Evolutionary conservation across 768 basidiomycete genomes (phyloP), one percentile per base, ranked within the genome.

Genomic region (Xerocomellus intermedius): DNA sequence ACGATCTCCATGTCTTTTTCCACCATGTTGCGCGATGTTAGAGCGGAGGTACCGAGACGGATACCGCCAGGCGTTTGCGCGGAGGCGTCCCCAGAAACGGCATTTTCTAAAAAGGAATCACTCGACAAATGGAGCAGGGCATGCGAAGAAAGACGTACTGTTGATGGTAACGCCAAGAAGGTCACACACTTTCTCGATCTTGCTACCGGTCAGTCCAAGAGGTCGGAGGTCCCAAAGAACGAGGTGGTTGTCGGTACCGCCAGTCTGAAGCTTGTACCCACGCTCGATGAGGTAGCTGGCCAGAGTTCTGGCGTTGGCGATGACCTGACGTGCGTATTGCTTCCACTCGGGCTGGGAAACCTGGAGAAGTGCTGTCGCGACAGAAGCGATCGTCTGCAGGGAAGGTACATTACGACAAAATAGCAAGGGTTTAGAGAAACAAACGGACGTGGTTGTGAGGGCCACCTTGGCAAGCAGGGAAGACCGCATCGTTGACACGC

Each of bases 391-490:
- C 60, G 96, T 93, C 89, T 93, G 59, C 17, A 39, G 17, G 17
- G 22, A 48, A 42, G 10, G 16, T 21, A 24, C 21, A n/a, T 56
- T 39, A 24, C 24, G 21, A 48, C 28, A 38, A 48, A n/a, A 53
- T 37, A 30, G 22, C 39, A 55, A 39, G 3, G 7, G 24, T 14
- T 21, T 8, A 19, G 42, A 46, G 24, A 33, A 44, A 45, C 28
- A 51, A 46, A 72, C 84, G 52, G 53, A 91, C 90, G 77, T 99
- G 94, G 79, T 98, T 98, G 80, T 98, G 97, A 42, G 96, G 97
- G 46, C 96, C 97, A 74, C 97, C 97, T 77, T 98, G 97, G 82
- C 97, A 98, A 35, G 97, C 96, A 54, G 97, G 97, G 86, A 99
- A 99, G 60, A 99, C 96, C 47, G 97, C 95, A 39, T 96, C 91